Evolutionary conservation across 441 rosid genomes (phyloP), one percentile per base, ranked within the genome.

Genomic region (California macrophylla): DNA sequence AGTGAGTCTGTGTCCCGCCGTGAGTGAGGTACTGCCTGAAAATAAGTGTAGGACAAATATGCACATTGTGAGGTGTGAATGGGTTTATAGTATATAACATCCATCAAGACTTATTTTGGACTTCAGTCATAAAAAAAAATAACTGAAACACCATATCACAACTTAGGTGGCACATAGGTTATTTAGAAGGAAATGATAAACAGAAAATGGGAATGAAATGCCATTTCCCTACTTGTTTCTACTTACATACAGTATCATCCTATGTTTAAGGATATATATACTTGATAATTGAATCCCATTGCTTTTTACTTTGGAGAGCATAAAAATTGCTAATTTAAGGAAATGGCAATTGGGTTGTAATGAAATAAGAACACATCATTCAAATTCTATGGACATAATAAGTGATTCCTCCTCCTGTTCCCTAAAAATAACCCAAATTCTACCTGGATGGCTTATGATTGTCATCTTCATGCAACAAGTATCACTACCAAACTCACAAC

Each of bases 1-100:
- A 38, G 67, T 0, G 97, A 83, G 79, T 95, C 98, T 68, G 83
- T 74, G 24, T 85, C 95, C 80, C 89, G 87, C 56, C 95, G 84
- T 4, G 76, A 68, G 76, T 71, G 92, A 71, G 97, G 93, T 54
- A 72, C 66, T 38, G 98, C 97, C 99, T 95, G 88, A 66, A 82
- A 60, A 60, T 25, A 77, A 80, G 36, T 36, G 64, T 32, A 25
- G 58, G 30, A 60, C 18, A 21, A 67, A 40, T 4, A 15, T 60
- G 34, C 30, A 60, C 18, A 25, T 60, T 60, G 64, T 60, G 32
- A 25, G 8, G 9, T 6, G n/a, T 58, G 64, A 58, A 26, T 40
- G 3, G 64, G 32, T 60, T 25, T 25, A 60, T 7, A 7, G 62
- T 23, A 60, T 13, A 12, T 13, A 23, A 25, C 10, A 24, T 60